These are phyloP conservation scores for Clarireedia hainanense DNA, from an alignment of 2,329 filamentous ascomycete species.

Conservation along the genomic window DNA sequence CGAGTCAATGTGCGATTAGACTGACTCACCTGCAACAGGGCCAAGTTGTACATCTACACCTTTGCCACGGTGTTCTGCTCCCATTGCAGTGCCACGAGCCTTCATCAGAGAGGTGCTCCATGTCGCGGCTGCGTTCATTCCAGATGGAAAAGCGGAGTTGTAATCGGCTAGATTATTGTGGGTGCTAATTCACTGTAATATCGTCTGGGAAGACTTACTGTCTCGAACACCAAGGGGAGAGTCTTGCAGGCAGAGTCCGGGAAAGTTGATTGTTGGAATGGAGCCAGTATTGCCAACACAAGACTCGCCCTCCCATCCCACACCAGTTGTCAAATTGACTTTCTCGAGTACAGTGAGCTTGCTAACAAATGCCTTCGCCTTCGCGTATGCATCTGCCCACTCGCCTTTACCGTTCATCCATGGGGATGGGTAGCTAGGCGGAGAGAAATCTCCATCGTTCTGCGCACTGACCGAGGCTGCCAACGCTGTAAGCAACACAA, in stretches of 20 bases:
- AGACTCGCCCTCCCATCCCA: slow-evolving; percentile 32
- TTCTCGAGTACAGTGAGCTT: slow-evolving; percentile 76
- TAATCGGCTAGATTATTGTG: slow-evolving; percentile 45
- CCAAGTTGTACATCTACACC: slow-evolving; percentile 66
- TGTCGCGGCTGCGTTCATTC: slow-evolving; percentile 67
- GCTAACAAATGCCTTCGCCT: slow-evolving; percentile 60
- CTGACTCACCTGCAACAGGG: slow-evolving; percentile 52
- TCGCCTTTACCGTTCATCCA: slow-evolving; percentile 28
- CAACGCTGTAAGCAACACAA: slow-evolving; percentile 15
- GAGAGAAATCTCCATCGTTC: slow-evolving; percentile 20
- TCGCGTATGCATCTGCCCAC: slow-evolving; percentile 65
- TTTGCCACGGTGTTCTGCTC: slow-evolving; percentile 64
- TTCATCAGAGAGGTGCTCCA: slow-evolving; percentile 68
- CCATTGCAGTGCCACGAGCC: slow-evolving; percentile 58
- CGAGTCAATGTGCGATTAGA: not conserved
- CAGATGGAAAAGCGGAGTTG: slow-evolving; percentile 68
- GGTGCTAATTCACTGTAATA: slow-evolving; percentile 31
- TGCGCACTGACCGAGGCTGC: slow-evolving; percentile 19
- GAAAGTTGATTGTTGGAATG: slow-evolving; percentile 27
- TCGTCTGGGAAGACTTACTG: slow-evolving; percentile 15
- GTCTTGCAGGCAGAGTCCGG: slow-evolving; percentile 28
- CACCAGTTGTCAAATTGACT: slow-evolving; percentile 90
- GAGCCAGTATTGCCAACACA: slow-evolving; percentile 29
- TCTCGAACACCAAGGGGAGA: slow-evolving; percentile 34
- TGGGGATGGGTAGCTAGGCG: slow-evolving; percentile 28